Evolutionary conservation across 1,284 basidiomycete genomes (phyloP), one percentile per base, ranked within the genome.

Genomic region (Phellopilus nigrolimitatus): DNA sequence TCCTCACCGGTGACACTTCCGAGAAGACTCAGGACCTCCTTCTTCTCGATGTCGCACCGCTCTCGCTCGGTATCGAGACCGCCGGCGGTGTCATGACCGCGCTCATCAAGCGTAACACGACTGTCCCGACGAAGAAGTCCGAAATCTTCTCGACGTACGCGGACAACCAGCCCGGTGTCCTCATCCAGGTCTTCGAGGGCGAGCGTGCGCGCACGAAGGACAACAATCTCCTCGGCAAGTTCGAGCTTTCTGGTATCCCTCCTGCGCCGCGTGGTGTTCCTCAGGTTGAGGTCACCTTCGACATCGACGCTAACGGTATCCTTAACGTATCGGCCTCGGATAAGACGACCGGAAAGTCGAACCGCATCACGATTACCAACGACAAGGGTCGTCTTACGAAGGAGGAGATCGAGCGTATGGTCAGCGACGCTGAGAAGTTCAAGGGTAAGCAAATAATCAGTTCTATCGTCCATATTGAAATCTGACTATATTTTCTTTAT

Each of bases 121-220:
- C 94, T 50, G 91, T 99, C 61, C 95, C 95, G 46, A 98, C 95
- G 67, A 98, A 97, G 79, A 98, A 98, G 80, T 93, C 93, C 22
- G 93, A 98, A 76, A 88, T 91, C 70, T 98, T 99, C 86, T 97
- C 95, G 45, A 99, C 97, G 37, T 97, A 95, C 78, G 88, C 94
- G 60, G 95, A 99, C 80, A 98, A 99, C 80, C 97, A 99, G 71
- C 93, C 95, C 57, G 92, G 92, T 81, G 95, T 99, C 53, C 81
- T 97, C 65, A 97, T 99, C 73, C 95, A 97, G 72, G 95, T 99
- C 55, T 99, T 82, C 74, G 95, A 99, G 80, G 95, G 97, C 75
- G 97, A 99, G 75, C 94, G 95, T 80, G 91, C 95, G 49, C 90
- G 94, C 66, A 97, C 95, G 59, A 98, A 97, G 82, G 97, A 99